Evolutionary conservation across 1,284 basidiomycete species (phyloP), one percentile per base, ranked within the genome.

Genomic region (Ustilago nuda): DNA sequence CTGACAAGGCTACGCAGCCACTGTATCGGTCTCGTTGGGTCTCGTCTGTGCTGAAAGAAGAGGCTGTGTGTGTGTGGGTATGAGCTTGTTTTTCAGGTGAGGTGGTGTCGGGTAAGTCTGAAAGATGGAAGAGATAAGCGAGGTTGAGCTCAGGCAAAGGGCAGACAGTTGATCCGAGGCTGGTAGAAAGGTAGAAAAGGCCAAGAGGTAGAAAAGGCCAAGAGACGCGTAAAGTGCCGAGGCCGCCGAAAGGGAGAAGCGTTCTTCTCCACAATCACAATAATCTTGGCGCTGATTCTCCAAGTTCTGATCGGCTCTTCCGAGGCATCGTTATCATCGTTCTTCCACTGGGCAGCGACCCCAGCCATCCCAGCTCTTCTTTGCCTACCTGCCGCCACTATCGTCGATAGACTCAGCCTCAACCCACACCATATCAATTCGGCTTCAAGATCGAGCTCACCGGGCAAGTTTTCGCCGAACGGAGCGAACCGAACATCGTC

Each of bases 41-140:
- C 3, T 27, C 23, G 2, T 27, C 23, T 4, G 39, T 41, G 1
- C 2, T 41, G 3, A 12, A 45, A 45, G 2, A 7, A 3, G 43
- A 45, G 43, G 43, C 43, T 45, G 43, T 45, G 43, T 45, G 43
- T 45, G 43, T 45, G 43, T 17, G 43, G n/a, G 43, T 45, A n/a
- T 19, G 43, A 43, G 39, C 39, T 48, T 48, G 46, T 23, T 32
- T 1, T 13, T 11, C n/a, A 23, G 30, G 19, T 27, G 48, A 30
- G 8, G 8, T 50, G 11, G 23, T 32, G 30, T 50, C 48, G 4
- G 48, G 48, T 32, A 32, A 30, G 27, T 50, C 48, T 27, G 48
- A 50, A 50, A 8, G 19, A 30, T 6, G 45, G 4, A 30, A 50
- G 1, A 50, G 48, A 50, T 48, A 23, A 48, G 23, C 23, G 23